phyloP scores from a whole-genome alignment of 805 yeast genomes.

The Yarrowia sp. region DNA sequence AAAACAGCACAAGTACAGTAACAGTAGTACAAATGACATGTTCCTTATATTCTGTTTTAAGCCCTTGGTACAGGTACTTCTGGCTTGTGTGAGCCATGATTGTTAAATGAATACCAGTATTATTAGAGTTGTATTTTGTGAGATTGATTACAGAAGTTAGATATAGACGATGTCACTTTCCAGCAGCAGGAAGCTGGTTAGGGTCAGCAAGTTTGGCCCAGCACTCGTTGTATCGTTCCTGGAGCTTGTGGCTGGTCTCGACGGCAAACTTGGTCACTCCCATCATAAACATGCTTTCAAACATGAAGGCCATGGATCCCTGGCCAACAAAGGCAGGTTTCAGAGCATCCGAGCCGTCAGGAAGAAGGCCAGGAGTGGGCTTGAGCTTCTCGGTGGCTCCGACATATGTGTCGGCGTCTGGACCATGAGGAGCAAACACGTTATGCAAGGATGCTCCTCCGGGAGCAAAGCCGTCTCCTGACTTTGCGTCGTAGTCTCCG shows the following conservation, averaged over 20 bases:
- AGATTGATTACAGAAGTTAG: background rate
- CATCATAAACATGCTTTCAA: slow-evolving; percentile 45
- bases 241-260: slow-evolving; percentile 43
- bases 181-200: slow-evolving; percentile 9
- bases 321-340: slow-evolving; percentile 44
- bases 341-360: slow-evolving; percentile 40
- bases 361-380: slow-evolving; percentile 30
- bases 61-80: no score
- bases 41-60: no score
- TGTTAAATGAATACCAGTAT: no score
- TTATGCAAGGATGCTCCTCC: slow-evolving; percentile 49
- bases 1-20: no score
- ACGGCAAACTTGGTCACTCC: slow-evolving; percentile 46
- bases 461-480: slow-evolving; percentile 46
- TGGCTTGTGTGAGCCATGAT: no score
- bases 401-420: slow-evolving; percentile 45
- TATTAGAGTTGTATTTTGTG: no score
- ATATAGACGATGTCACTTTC: background rate
- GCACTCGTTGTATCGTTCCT: slow-evolving; percentile 42
- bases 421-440: slow-evolving; percentile 48
- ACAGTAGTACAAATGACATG: no score
- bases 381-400: slow-evolving; percentile 43
- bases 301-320: slow-evolving; percentile 48
- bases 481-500: slow-evolving; percentile 45
- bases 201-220: slow-evolving; percentile 27